These are phyloP conservation scores for Candida michaelii DNA, from an alignment of 805 yeast genomes.

Conservation along the genomic window DNA sequence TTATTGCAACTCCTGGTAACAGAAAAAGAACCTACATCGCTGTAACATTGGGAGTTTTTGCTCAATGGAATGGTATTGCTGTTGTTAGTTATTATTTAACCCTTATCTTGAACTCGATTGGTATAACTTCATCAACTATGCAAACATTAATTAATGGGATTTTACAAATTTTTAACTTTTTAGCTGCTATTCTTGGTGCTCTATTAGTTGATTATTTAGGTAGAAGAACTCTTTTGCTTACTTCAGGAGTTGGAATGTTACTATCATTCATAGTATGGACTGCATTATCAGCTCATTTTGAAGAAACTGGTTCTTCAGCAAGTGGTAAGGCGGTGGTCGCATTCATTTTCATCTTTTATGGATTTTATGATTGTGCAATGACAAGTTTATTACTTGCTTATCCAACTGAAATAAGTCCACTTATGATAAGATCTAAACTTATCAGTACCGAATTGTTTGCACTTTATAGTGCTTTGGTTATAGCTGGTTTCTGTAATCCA, in stretches of 20 bases:
- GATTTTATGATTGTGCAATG: constrained; percentile 17
- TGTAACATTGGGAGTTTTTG: constrained; percentile 28
- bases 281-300: constrained; percentile 23
- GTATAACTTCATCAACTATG: constrained; percentile 16
- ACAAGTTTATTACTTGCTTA: constrained; percentile 17
- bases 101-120: constrained; percentile 16
- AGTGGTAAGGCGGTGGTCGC: constrained; percentile 18
- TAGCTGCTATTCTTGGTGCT: constrained; percentile 23
- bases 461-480: constrained; percentile 22
- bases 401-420: constrained; percentile 18
- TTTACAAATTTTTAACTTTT: constrained; percentile 15
- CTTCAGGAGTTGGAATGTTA: constrained; percentile 29
- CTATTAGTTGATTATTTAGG: constrained; percentile 21
- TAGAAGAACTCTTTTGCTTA: constrained; percentile 29
- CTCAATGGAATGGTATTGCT: constrained; percentile 50
- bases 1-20: constrained; percentile 37
- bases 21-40: constrained; percentile 38
- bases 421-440: constrained; percentile 16
- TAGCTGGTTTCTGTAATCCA: constrained; percentile 18
- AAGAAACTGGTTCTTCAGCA: constrained; percentile 12
- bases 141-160: constrained; percentile 17
- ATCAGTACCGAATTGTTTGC: constrained; percentile 19
- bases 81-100: constrained; percentile 34
- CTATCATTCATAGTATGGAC: constrained; percentile 25
- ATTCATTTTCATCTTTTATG: constrained; percentile 18